Conservation (phyloP, 2,329 filamentous ascomycete species). For the Fusarium armeniacum region DNA sequence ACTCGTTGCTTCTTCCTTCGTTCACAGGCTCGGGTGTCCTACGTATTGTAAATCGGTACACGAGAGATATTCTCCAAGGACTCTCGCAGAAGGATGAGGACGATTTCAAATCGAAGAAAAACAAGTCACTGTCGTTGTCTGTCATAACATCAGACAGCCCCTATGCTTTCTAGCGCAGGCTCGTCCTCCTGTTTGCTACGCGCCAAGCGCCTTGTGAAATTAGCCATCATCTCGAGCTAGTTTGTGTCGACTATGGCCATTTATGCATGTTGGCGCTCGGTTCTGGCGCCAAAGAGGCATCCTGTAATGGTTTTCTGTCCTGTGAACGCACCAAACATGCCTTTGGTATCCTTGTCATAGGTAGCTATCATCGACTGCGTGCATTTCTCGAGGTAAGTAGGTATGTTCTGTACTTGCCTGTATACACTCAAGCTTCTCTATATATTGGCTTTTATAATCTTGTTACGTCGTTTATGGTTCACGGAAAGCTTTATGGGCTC, state of each 20-base stretch:
- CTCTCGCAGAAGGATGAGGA: neutral
- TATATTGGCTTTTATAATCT: neutral
- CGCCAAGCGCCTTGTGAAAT: slow-evolving; percentile 1
- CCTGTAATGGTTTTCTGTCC: neutral
- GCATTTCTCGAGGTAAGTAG: neutral
- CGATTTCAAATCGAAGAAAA: neutral
- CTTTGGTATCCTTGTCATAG: neutral
- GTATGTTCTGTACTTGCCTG: neutral
- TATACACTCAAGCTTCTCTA: neutral
- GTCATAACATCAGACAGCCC: neutral
- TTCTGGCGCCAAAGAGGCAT: slow-evolving; percentile 14
- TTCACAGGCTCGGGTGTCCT: slow-evolving; percentile 5
- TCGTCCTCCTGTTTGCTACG: slow-evolving; percentile 9
- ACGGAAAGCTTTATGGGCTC: neutral
- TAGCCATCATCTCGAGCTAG: neutral
- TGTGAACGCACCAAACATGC: neutral
- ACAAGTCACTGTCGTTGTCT: neutral
- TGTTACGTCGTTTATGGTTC: neutral
- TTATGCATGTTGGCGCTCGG: neutral
- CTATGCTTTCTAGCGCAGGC: slow-evolving; percentile 11
- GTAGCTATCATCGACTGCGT: neutral
- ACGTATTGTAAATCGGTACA: neutral
- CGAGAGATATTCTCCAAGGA: neutral
- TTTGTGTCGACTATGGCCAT: neutral
- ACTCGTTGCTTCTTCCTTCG: slow-evolving; percentile 17